phyloP scores from a whole-genome alignment of 495 filamentous ascomycete genomes.

The Hyaloscypha bicolor region DNA sequence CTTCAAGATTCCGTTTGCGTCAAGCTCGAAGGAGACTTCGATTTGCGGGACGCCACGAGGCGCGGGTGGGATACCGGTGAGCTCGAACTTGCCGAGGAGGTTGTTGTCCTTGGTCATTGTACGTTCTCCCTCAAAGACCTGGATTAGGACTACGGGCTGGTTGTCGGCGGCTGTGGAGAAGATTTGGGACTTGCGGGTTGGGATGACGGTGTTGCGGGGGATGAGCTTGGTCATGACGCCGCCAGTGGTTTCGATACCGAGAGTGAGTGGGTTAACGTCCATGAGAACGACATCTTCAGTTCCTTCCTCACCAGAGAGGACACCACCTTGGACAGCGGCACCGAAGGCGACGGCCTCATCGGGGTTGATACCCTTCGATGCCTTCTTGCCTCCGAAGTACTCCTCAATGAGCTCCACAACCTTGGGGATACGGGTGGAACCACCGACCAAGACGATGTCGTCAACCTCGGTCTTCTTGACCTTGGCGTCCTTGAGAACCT shows the following conservation, averaged over 20 bases:
- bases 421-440: slow-evolving; percentile 97
- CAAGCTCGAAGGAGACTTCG: slow-evolving; percentile 95
- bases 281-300: slow-evolving; percentile 83
- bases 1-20: slow-evolving; percentile 97
- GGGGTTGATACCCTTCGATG: slow-evolving; percentile 98
- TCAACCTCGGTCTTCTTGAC: slow-evolving; percentile 84
- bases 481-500: slow-evolving; percentile 92
- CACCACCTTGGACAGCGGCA: slow-evolving; percentile 95
- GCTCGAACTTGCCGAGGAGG: slow-evolving; percentile 95
- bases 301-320: slow-evolving; percentile 84
- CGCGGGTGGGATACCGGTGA: slow-evolving; percentile 91
- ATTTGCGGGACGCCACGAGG: slow-evolving; percentile 97
- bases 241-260: slow-evolving; percentile 98
- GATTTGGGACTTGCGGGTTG: slow-evolving; percentile 95
- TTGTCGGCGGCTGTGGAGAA: slow-evolving; percentile 98
- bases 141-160: slow-evolving; percentile 95
- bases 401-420: slow-evolving; percentile 93
- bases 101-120: slow-evolving; percentile 93
- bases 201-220: slow-evolving; percentile 92
- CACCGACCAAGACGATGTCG: slow-evolving; percentile 90
- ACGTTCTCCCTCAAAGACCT: slow-evolving; percentile 96
- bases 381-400: slow-evolving; percentile 92
- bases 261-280: slow-evolving; percentile 97
- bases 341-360: slow-evolving; percentile 98
- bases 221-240: slow-evolving; percentile 99